Conservation (phyloP, 2,329 filamentous ascomycete genomes). For the Triangularia verruculosa region DNA sequence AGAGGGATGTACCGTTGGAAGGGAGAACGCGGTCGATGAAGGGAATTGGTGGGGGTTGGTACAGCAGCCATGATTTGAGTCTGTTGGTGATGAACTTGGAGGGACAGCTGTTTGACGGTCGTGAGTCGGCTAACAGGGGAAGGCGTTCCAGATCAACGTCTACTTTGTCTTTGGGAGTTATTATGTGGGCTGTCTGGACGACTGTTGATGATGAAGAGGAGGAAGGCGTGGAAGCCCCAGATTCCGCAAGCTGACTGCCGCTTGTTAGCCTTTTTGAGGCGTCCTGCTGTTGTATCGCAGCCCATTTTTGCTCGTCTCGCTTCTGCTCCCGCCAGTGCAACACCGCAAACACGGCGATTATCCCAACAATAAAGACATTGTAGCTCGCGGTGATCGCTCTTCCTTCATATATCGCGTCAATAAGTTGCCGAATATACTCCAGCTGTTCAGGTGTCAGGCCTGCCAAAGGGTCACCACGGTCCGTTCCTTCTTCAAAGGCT, state of each 20-base stretch:
- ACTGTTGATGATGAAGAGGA: constrained; percentile 11
- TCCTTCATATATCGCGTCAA: constrained; percentile 33
- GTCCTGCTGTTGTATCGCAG: not conserved
- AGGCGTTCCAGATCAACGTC: constrained; percentile 36
- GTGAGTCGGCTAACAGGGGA: constrained; percentile 31
- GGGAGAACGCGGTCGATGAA: constrained; percentile 56
- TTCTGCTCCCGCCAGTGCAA: constrained; percentile 29
- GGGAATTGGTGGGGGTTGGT: constrained; percentile 56
- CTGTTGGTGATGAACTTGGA: not conserved
- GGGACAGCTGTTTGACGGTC: not conserved
- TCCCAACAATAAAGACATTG: constrained; percentile 34
- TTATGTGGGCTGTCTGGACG: not conserved
- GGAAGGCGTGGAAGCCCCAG: constrained; percentile 32
- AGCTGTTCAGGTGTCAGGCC: constrained; percentile 38
- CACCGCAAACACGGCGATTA: constrained; percentile 31
- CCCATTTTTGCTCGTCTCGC: constrained; percentile 28
- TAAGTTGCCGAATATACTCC: constrained; percentile 35
- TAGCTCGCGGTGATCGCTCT: constrained; percentile 35
- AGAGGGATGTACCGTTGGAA: constrained; percentile 53
- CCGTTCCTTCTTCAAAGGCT: not conserved
- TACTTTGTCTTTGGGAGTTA: constrained; percentile 6
- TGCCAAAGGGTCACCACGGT: constrained; percentile 13
- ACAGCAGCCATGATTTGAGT: constrained; percentile 41
- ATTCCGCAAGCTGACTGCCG: not conserved
- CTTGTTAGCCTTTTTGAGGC: not conserved